Base-by-base conservation (phyloP, 306 rosid species). In the Trifolium fragiferum region DNA sequence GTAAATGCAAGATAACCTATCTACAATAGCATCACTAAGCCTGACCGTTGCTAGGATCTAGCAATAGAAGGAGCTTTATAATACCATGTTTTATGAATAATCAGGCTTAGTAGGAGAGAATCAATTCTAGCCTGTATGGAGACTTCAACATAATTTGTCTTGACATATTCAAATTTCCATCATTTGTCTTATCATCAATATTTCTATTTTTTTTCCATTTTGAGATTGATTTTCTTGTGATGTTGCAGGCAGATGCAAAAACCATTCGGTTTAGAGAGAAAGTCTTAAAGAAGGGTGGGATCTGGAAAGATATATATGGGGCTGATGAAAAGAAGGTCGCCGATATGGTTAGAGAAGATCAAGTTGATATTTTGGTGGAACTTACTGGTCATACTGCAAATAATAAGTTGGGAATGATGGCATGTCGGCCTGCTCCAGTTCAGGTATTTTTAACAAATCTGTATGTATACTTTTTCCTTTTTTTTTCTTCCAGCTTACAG, bases 361-460 rank as follows among this genome's bases (percentile, higher is more conserved):
- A 92, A 70, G 85, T 94, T 82, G 99, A 94, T 84, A 92, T 94
- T 77, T 82, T 94, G 89, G 93, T 92, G 60, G 99, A 92, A 84
- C 97, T 94, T 70, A 94, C 99, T 53, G 97, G 99, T 76, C 99
- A 94, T 85, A 94, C 97, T 10, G 99, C 99, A 55, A 94, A 92
- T 82, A 94, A 94, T 81, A 92, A 94, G 84, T 75, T 94, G 81
- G 99, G 99, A 76, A 92, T 90, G 86, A 86, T 94, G 99, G 99
- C 99, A 46, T 94, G 96, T 82, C 92, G 97, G 23, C 97, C 99
- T 63, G 96, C 97, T 63, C 99, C 97, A 7, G 27, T 93, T 73
- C 97, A 90, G 98, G 81, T 89, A 78, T 74, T 54, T 50, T 50
- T 53, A 20, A 14, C 37, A 23, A 40, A 65, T 60, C 69, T 67